phyloP scores from a whole-genome alignment of 1,139 yeast genomes.

The Nakaseomyces delphensis region DNA sequence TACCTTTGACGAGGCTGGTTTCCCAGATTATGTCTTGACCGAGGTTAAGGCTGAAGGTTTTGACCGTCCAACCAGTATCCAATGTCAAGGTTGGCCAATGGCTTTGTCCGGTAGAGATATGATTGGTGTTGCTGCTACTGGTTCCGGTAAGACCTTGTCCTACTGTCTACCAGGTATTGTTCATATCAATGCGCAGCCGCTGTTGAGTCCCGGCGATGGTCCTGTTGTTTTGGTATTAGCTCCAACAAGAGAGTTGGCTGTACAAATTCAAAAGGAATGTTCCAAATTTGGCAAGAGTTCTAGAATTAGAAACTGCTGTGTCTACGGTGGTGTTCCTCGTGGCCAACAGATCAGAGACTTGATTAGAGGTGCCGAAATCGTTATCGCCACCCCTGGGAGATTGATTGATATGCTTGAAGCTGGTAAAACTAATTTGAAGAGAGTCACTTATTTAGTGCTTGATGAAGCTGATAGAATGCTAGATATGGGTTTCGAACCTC shows the following conservation, averaged over 20 bases:
- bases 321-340: conserved; percentile 98
- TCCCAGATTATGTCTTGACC: conserved; percentile 83
- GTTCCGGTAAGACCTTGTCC: conserved; percentile 96
- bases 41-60: conserved; percentile 92
- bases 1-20: conserved; percentile 89
- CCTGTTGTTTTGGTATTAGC: conserved; percentile 94
- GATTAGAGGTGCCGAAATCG: conserved; percentile 88
- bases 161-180: conserved; percentile 95
- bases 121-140: conserved; percentile 98
- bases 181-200: conserved; percentile 96
- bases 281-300: conserved; percentile 88
- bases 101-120: conserved; percentile 97
- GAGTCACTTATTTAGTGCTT: conserved; percentile 92
- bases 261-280: conserved; percentile 93
- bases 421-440: conserved; percentile 88
- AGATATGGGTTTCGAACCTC: conserved; percentile 98
- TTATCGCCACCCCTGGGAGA: conserved; percentile 98
- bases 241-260: conserved; percentile 98
- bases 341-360: conserved; percentile 96
- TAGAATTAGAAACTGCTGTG: conserved; percentile 93
- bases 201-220: conserved; percentile 88
- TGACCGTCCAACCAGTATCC: conserved; percentile 90
- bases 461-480: conserved; percentile 97
- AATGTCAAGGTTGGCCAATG: conserved; percentile 99
- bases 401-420: conserved; percentile 93